A percentile compares a stretch with the other conserved stretches of the same genome.
Conservation (phyloP, 192 early-diverging fungal genomes). For the Backusella psychrophila region DNA sequence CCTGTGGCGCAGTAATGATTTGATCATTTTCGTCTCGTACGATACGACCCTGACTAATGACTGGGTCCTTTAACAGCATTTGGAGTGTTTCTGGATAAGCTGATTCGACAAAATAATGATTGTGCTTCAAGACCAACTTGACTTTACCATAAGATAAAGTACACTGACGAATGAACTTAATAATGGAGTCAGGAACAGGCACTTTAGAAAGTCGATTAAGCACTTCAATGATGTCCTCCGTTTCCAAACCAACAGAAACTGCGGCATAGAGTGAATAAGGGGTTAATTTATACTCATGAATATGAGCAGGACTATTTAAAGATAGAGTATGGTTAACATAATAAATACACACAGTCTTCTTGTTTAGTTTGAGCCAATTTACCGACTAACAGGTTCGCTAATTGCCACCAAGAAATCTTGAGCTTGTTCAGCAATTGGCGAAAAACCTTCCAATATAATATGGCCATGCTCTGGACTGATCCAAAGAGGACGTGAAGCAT, state of each 20-base stretch:
- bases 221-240: constrained; percentile 88
- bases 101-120: constrained; percentile 92
- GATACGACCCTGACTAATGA: constrained; percentile 66
- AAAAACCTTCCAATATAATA: constrained; percentile 96
- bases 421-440: constrained; percentile 92
- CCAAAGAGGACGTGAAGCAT: constrained; percentile 87
- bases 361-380: constrained; percentile 14
- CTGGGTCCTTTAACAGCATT: constrained; percentile 70
- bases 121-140: constrained; percentile 94
- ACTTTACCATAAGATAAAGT: constrained; percentile 94
- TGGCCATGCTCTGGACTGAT: constrained; percentile 77
- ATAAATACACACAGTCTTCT: background rate
- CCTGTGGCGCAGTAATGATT: constrained; percentile 9
- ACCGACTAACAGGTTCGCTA: constrained; percentile 90
- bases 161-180: constrained; percentile 73
- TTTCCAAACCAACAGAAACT: constrained; percentile 94
- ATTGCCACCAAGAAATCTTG: constrained; percentile 96
- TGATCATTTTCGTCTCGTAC: constrained; percentile 50
- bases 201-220: constrained; percentile 89
- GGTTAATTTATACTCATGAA: constrained; percentile 95
- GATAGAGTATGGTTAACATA: background rate
- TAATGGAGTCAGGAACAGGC: constrained; percentile 72
- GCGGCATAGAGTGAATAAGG: constrained; percentile 96
- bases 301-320: constrained; percentile 55
- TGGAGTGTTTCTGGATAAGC: constrained; percentile 79